Conservation (phyloP, 768 basidiomycete genomes). For the Crassisporium funariophilum region DNA sequence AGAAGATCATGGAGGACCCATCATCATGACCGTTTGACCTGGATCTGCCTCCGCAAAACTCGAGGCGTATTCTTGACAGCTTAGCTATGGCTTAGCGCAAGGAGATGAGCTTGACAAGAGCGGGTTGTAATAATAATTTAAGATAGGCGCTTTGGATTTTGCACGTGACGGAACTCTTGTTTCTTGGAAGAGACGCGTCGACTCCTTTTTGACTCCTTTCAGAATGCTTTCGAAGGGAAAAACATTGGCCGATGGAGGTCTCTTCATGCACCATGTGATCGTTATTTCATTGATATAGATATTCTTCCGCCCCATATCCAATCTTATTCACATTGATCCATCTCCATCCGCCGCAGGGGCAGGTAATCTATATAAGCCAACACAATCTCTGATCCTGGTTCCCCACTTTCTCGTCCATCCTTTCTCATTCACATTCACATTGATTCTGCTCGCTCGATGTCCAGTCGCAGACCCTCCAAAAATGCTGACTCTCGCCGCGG, state of each 20-base stretch:
- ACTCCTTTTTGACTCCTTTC: too few relatives aligned
- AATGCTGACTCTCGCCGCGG: conserved; percentile 44
- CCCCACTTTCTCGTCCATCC: not conserved
- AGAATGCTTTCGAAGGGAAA: too few relatives aligned
- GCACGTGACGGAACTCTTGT: not conserved
- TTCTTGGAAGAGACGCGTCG: too few relatives aligned
- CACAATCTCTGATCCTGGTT: not conserved
- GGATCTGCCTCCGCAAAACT: conserved; percentile 6
- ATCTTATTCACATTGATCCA: too few relatives aligned
- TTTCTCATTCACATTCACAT: not conserved
- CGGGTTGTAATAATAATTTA: conserved; percentile 9
- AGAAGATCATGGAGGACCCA: conserved; percentile 29
- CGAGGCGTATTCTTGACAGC: conserved; percentile 5
- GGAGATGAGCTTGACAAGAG: too few relatives aligned
- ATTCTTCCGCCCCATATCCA: too few relatives aligned
- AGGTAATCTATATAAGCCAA: not conserved
- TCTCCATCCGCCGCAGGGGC: too few relatives aligned
- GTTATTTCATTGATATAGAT: too few relatives aligned
- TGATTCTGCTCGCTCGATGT: conserved; percentile 1
- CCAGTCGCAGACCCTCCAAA: conserved; percentile 16
- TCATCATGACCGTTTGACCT: conserved; percentile 23
- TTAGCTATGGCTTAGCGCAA: too few relatives aligned
- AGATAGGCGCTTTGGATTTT: not conserved
- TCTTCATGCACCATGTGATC: too few relatives aligned
- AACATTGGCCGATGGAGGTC: too few relatives aligned